Conservation (phyloP, 2,329 filamentous ascomycete species). For the Trichoderma guizhouense region DNA sequence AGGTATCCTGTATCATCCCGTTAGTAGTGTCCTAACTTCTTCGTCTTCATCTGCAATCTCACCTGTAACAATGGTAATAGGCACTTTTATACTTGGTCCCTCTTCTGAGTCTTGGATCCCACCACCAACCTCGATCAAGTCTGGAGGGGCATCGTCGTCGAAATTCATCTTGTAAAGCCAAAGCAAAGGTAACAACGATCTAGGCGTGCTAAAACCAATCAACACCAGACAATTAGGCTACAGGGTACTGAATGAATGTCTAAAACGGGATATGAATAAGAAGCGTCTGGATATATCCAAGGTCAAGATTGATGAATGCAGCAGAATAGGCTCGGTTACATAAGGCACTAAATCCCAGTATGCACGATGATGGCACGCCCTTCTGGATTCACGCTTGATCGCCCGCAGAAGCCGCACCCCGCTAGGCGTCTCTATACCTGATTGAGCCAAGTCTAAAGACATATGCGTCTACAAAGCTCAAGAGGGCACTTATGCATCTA, state of each 20-base stretch:
- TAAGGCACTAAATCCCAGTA: not conserved
- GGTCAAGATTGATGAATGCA: not conserved
- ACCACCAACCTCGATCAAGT: constrained; percentile 52
- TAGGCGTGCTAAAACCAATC: not conserved
- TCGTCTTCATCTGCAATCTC: constrained; percentile 21
- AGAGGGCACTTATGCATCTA: constrained; percentile 20
- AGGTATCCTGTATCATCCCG: constrained; percentile 66
- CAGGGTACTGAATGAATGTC: not conserved
- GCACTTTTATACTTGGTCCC: constrained; percentile 63
- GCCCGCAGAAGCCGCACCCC: constrained; percentile 13
- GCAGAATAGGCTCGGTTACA: not conserved
- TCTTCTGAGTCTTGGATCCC: constrained; percentile 39
- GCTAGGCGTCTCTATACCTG: constrained; percentile 5
- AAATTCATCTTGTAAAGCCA: constrained; percentile 49
- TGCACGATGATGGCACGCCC: constrained; percentile 17
- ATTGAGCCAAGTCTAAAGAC: not conserved
- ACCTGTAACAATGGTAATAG: constrained; percentile 83
- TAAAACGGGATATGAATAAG: not conserved
- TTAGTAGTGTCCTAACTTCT: not conserved
- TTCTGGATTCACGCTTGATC: not conserved
- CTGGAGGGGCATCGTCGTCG: constrained; percentile 65
- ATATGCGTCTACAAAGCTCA: constrained; percentile 26
- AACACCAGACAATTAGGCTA: not conserved
- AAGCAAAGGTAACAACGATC: not conserved
- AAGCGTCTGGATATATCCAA: not conserved